phyloP scores from a whole-genome alignment of 2,329 filamentous ascomycete species.

The Capronia epimyces region DNA sequence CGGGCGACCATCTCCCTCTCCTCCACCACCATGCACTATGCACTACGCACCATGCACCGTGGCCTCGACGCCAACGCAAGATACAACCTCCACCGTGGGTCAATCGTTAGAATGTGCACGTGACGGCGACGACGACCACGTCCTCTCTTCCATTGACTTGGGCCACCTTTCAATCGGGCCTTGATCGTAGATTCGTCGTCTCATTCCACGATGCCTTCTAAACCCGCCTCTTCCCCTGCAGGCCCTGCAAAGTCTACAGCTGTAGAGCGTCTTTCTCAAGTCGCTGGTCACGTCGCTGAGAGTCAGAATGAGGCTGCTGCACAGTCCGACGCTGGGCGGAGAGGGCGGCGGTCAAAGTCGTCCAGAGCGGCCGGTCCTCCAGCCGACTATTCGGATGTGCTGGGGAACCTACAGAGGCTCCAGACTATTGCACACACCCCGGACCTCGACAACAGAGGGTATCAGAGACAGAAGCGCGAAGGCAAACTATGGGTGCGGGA shows the following conservation, averaged over 20 bases:
- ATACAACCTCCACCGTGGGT: too few relatives aligned
- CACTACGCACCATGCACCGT: too few relatives aligned
- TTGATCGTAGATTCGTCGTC: too few relatives aligned
- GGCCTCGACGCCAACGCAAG: too few relatives aligned
- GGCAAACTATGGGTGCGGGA: slow-evolving; percentile 63
- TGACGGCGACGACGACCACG: too few relatives aligned
- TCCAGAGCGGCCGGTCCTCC: slow-evolving; percentile 38
- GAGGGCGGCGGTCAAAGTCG: slow-evolving; percentile 3
- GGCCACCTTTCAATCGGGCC: too few relatives aligned
- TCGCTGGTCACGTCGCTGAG: slow-evolving; percentile 4
- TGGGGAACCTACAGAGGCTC: slow-evolving; percentile 51
- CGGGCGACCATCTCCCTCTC: too few relatives aligned
- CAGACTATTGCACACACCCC: slow-evolving; percentile 52
- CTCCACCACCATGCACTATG: too few relatives aligned
- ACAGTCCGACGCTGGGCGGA: not conserved
- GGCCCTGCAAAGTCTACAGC: not conserved
- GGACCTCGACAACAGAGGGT: slow-evolving; percentile 51
- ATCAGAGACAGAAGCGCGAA: slow-evolving; percentile 56
- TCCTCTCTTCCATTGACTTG: too few relatives aligned
- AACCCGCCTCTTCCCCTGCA: not conserved
- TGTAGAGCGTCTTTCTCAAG: slow-evolving; percentile 8
- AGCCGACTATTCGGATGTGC: slow-evolving; percentile 58
- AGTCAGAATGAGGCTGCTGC: not conserved
- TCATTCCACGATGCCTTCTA: not conserved
- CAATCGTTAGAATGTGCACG: too few relatives aligned